Base-by-base conservation (phyloP, 2,329 filamentous ascomycete genomes). In the Tothia fuscella region DNA sequence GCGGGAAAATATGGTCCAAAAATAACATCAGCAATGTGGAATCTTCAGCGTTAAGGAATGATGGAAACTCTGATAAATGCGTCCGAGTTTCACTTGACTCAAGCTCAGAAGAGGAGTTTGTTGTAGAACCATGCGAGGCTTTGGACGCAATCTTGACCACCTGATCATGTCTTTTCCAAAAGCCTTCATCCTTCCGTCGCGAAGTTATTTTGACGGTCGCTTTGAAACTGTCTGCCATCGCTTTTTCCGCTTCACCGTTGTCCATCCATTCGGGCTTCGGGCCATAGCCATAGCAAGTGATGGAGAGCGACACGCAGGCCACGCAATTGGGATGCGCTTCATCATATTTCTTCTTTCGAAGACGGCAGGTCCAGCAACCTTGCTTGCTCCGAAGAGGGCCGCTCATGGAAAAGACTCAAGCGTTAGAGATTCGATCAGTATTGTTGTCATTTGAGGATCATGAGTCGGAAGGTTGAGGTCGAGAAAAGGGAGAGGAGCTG, bases 351-450 rank as follows among this genome's bases (percentile, higher is more conserved):
- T 38, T 38, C 14, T 25, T 20, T 9, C 35, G 35, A 9, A 38
- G 19, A 9, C 35, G 35, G 20, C 35, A 38, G 7, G 35, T 38
- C 35, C 35, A 38, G 22, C 35, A 38, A 16, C 35, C 35, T 16
- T 35, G 32, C 32, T 35, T 35, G 32, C 32, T 35, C 7, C 32
- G 32, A 16, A 35, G 32, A 10, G 32, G 14, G 19, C 14, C 14
- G 19, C 14, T 35, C 32, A 35, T 35, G 9, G n/a, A 14, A 9
- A 35, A 7, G 32, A 16, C 9, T 29, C 26, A n/a, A 9, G n/a
- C 26, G 26, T 29, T n/a, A n/a, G n/a, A n/a, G n/a, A n/a, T n/a
- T n/a, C n/a, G n/a, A n/a, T n/a, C n/a, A n/a, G n/a, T n/a, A n/a
- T n/a, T n/a, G n/a, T n/a, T n/a, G n/a, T n/a, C n/a, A n/a, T n/a